Evolutionary conservation across 192 early-diverging fungal genomes (phyloP).

Genomic region (Entomortierella beljakovae): DNA sequence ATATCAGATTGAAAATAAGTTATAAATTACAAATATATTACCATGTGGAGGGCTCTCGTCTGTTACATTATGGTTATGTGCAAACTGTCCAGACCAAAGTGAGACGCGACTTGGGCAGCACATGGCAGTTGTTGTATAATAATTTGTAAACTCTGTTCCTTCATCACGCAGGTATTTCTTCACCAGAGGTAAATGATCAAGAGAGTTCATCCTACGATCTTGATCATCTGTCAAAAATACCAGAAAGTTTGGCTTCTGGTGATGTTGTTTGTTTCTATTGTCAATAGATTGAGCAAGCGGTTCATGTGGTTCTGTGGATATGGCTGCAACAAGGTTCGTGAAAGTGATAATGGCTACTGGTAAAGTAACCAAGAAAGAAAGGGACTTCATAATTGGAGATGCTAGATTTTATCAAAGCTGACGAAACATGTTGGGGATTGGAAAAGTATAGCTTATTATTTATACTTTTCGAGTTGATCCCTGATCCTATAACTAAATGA

Average conservation of each 20-base stretch:
- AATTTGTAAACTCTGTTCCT: constrained; percentile 70
- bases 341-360: constrained; percentile 32
- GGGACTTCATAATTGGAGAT: constrained; percentile 17
- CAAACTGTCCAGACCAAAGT: constrained; percentile 68
- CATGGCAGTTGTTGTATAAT: constrained; percentile 71
- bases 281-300: neutral
- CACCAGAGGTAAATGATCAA: constrained; percentile 71
- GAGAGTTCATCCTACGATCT: constrained; percentile 63
- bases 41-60: constrained; percentile 51
- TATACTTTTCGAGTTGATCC: neutral
- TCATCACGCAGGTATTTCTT: constrained; percentile 69
- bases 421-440: neutral
- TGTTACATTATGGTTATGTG: constrained; percentile 68
- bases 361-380: constrained; percentile 12
- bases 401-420: no score
- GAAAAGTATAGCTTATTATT: neutral
- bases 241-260: constrained; percentile 71
- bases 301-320: constrained; percentile 1
- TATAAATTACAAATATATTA: constrained; percentile 4
- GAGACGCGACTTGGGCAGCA: constrained; percentile 75
- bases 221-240: constrained; percentile 78
- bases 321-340: constrained; percentile 17
- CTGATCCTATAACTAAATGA: no score
- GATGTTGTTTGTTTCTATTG: constrained; percentile 3
- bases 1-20: no score